Conservation (phyloP, 352 stramenopile species). For the Globisporangium parvum region DNA sequence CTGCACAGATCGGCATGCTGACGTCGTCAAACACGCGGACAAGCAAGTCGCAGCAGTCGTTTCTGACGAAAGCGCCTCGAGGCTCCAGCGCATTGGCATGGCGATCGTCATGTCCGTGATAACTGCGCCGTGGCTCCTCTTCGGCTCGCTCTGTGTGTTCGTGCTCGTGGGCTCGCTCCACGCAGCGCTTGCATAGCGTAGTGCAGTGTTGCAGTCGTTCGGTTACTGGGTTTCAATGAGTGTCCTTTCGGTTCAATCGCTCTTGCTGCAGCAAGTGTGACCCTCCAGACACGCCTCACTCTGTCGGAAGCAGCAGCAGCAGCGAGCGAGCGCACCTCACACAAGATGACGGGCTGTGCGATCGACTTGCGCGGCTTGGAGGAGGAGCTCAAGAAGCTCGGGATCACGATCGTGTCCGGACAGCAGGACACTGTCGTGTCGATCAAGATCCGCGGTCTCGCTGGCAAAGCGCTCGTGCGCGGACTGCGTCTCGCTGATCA, state of each 20-base stretch:
- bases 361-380: constrained; percentile 56
- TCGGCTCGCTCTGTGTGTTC: constrained; percentile 12
- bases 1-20: too few species aligned
- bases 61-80: neutral
- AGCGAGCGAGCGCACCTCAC: neutral
- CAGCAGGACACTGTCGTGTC: constrained; percentile 73
- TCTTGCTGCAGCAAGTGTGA: too few species aligned
- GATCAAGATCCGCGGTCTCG: constrained; percentile 68
- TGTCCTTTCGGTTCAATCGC: constrained; percentile 24
- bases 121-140: constrained; percentile 26
- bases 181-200: neutral
- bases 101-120: constrained; percentile 20
- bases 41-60: too few species aligned
- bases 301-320: neutral
- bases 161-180: constrained; percentile 2
- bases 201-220: neutral
- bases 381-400: constrained; percentile 78
- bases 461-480: constrained; percentile 46
- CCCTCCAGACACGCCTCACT: too few species aligned
- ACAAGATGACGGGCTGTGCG: neutral
- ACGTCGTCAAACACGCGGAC: too few species aligned
- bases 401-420: constrained; percentile 64
- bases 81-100: constrained; percentile 13
- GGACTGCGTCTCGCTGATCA: constrained; percentile 60
- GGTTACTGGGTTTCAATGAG: constrained; percentile 6